Evolutionary conservation across 2,329 filamentous ascomycete species (phyloP), one percentile per base, ranked within the genome.

Genomic region (Gaeumannomyces sp.): DNA sequence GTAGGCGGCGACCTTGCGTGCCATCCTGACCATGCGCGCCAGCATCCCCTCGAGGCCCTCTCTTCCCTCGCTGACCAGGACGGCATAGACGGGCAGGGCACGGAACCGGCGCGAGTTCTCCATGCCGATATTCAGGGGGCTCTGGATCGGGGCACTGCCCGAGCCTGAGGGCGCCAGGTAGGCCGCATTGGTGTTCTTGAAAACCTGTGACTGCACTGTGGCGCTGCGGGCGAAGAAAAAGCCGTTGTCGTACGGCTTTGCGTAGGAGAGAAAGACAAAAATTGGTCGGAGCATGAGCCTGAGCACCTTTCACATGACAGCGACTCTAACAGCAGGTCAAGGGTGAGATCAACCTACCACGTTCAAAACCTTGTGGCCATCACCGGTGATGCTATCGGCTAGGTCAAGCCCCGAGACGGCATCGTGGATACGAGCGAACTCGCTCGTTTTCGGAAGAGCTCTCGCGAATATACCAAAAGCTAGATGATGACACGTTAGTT

Each of bases 31-130:
- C 79, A 97, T 93, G 31, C 85, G 83, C 67, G 85, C 81, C 5
- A 97, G 79, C 78, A 97, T 89, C 1, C 81, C 79, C 0, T 81
- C 79, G 68, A 96, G 85, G 0, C 92, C 93, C 0, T 81, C 73
- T 1, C 81, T 80, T 0, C 94, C 94, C 70, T 95, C 89, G 60
- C 89, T 89, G 27, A 89, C 74, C 2, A 97, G 82, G 0, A 89
- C 90, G 14, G 92, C 88, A 72, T 97, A 97, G 11, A 92, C 90
- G 0, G 94, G 93, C n/a, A 97, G 80, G 0, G 93, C 93, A 64
- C 94, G 86, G 79, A 97, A 96, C 7, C 93, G 89, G 56, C 93
- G 87, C 2, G 93, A 97, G 76, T 97, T 97, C 71, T 97, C 93
- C 27, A 97, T 80, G 27, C 93, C 92, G 65, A 95, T 86, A 75